Percentiles rank a stretch among this genome's conserved stretches.
Evolutionary conservation across 345 rosid species (phyloP).

Genomic region (Eucalyptus cladocalyx): DNA sequence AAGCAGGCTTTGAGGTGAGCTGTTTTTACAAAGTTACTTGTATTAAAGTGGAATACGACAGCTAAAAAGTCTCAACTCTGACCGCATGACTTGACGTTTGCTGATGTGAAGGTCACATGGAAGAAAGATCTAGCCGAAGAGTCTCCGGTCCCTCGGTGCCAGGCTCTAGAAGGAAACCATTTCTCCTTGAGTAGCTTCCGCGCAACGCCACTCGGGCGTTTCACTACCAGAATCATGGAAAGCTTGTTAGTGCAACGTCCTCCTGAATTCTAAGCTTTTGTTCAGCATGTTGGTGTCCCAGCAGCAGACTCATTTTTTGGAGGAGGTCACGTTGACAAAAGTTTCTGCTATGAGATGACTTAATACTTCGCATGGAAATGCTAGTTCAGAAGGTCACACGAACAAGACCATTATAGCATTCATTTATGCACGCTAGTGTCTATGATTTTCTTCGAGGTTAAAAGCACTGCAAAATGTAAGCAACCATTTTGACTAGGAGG

Average conservation of each 20-base stretch:
- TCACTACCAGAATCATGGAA: conserved; percentile 79
- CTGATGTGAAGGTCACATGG: conserved; percentile 50
- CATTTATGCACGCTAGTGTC: too few species aligned
- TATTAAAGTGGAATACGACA: background rate
- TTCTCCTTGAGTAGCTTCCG: conserved; percentile 79
- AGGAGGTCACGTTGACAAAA: too few species aligned
- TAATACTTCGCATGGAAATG: too few species aligned
- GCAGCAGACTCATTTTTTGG: too few species aligned
- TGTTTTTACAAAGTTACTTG: background rate
- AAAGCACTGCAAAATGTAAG: too few species aligned
- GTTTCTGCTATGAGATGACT: too few species aligned
- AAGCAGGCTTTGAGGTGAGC: conserved; percentile 87
- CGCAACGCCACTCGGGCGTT: conserved; percentile 58
- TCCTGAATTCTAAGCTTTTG: background rate
- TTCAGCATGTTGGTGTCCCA: too few species aligned
- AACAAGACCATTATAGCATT: too few species aligned
- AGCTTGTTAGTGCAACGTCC: background rate
- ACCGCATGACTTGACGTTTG: background rate
- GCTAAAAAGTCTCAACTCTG: background rate
- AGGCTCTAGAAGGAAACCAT: conserved; percentile 64
- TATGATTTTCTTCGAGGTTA: too few species aligned
- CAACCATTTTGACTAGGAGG: too few species aligned
- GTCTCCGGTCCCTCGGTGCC: conserved; percentile 70
- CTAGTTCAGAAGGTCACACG: too few species aligned
- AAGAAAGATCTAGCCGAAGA: conserved; percentile 64